Conservation (phyloP, 176 grass and related monocot genomes). For the Oryza meyeriana region DNA sequence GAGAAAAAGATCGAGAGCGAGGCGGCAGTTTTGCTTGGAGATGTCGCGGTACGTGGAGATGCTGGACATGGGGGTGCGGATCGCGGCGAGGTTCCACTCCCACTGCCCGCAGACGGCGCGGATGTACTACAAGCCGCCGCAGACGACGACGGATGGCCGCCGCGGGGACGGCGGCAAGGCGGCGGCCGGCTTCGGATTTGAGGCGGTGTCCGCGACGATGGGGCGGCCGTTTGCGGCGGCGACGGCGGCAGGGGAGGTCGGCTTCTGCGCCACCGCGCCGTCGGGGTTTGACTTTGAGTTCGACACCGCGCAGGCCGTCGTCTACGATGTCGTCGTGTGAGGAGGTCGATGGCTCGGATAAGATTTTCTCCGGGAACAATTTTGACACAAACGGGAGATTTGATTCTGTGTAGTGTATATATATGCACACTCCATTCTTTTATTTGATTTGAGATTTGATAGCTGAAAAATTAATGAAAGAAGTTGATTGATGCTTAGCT, state of each 20-base stretch:
- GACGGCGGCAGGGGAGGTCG: background rate
- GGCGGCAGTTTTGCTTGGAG: no score
- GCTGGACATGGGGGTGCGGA: constrained; percentile 65
- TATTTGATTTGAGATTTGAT: background rate
- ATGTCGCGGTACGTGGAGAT: constrained; percentile 67
- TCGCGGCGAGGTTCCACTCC: constrained; percentile 65
- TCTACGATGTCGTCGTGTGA: constrained; percentile 39
- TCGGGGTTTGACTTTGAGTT: background rate
- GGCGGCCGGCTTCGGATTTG: background rate
- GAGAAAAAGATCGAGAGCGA: background rate
- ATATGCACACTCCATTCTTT: constrained; percentile 7
- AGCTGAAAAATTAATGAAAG: background rate
- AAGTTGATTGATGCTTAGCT: background rate
- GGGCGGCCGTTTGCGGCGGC: background rate
- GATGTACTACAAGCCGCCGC: constrained; percentile 83
- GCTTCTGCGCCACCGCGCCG: background rate
- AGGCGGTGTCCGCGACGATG: background rate
- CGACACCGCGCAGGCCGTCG: constrained; percentile 31
- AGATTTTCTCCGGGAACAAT: background rate
- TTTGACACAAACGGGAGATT: background rate
- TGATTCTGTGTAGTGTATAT: background rate
- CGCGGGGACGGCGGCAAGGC: background rate
- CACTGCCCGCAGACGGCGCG: constrained; percentile 78
- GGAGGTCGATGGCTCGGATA: background rate
- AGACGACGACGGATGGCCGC: background rate